Evolutionary conservation across 2,329 filamentous ascomycete species (phyloP).

Genomic region (Alternaria conjuncta): DNA sequence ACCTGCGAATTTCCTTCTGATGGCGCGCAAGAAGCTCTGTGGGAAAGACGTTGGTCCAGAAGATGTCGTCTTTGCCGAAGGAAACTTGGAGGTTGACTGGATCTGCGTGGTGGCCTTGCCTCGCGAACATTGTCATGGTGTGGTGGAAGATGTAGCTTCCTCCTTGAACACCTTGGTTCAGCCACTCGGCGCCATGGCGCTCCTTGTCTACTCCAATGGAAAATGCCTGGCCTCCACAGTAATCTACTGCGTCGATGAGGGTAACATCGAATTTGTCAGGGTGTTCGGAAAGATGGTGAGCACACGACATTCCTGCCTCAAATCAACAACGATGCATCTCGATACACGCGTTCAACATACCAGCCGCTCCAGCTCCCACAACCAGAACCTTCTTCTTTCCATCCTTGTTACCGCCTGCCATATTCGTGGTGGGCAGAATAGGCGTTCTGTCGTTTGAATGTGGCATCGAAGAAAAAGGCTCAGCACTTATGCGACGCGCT

Average conservation of each 20-base stretch:
- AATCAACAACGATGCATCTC: background rate
- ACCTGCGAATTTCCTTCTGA: slow-evolving; percentile 62
- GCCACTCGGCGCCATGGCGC: slow-evolving; percentile 64
- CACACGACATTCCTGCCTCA: slow-evolving; percentile 65
- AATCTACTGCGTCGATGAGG: slow-evolving; percentile 54
- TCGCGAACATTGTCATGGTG: slow-evolving; percentile 69
- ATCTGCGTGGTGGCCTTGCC: slow-evolving; percentile 63
- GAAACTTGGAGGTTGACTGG: slow-evolving; percentile 67
- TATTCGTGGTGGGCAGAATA: slow-evolving; percentile 41
- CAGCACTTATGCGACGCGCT: slow-evolving; percentile 1
- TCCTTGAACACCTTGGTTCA: slow-evolving; percentile 70
- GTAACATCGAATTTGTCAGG: slow-evolving; percentile 67
- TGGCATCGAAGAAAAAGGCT: slow-evolving; percentile 21
- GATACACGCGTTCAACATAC: slow-evolving; percentile 24
- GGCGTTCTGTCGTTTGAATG: slow-evolving; percentile 34
- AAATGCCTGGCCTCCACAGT: slow-evolving; percentile 67
- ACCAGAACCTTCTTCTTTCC: slow-evolving; percentile 48
- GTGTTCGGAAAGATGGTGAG: slow-evolving; percentile 70
- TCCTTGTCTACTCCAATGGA: slow-evolving; percentile 63
- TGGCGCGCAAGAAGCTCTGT: slow-evolving; percentile 64
- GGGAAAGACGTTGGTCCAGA: slow-evolving; percentile 72
- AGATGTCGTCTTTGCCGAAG: slow-evolving; percentile 67
- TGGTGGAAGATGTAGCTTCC: slow-evolving; percentile 72
- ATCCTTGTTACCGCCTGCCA: slow-evolving; percentile 33
- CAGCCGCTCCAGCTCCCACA: slow-evolving; percentile 51